Base-by-base conservation (phyloP, 176 grass and related monocot genomes). In the Juncus inflexus region DNA sequence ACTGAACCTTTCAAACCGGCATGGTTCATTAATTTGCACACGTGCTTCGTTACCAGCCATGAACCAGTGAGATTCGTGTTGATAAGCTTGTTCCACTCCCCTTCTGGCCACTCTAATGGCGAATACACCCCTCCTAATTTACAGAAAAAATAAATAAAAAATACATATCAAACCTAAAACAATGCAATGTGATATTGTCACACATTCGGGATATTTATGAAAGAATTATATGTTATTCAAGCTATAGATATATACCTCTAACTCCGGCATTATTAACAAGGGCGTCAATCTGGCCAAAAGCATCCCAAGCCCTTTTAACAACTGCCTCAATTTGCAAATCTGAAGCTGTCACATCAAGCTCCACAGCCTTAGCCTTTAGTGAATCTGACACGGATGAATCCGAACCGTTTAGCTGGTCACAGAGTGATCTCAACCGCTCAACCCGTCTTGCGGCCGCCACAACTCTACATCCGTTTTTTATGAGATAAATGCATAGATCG, bases 221-320 rank as follows among this genome's bases (percentile, higher is more conserved):
- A 28, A 28, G 19, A 28, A 28, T 28, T 28, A 28, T 28, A 28
- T 28, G 19, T 28, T 28, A 28, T 28, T 28, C 19, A 28, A 28
- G 19, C 19, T 28, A 28, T 28, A 28, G 19, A 28, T 28, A 28
- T 15, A 51, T 72, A 95, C 91, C 91, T 83, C 91, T 72, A 14
- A 90, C 60, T 16, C 91, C 91, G 6, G 87, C 87, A 62, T 96
- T 96, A 72, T 96, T 90, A n/a, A 96, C 50, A 75, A 90, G 41
- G 35, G 63, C 54, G n/a, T 57, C 54, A 13, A 57, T 57, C 54
- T 11, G 54, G 5, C 54, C 54, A 57, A 57, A 57, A 57, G 54
- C 54, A 13, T 57, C 14, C 54, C 78, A 67, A 2, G 70, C 62
- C 50, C 3, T 74, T 52, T 37, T 53, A 49, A 80, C 69, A 13